These are phyloP conservation scores for Mesotaenium endlicherianum DNA, from an alignment of 139 green algal species.

Conservation along the genomic window DNA sequence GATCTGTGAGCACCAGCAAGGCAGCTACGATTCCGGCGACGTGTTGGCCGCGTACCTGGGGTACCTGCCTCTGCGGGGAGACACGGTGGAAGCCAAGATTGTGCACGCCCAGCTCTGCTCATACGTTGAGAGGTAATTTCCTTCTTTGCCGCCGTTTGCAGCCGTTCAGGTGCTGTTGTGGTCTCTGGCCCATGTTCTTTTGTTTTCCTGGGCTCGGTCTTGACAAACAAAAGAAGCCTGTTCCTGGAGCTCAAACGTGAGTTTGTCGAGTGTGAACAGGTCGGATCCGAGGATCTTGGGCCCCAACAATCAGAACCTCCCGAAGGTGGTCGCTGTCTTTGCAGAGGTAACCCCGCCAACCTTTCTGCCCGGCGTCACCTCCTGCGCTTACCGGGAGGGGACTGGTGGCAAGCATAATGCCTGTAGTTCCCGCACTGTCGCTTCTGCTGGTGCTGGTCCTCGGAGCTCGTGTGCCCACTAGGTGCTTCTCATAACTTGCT, in stretches of 20 bases:
- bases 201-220: not conserved
- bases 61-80: slow-evolving; percentile 41
- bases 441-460: too few relatives aligned
- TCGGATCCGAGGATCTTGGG: slow-evolving; percentile 37
- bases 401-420: too few relatives aligned
- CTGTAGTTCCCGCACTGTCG: too few relatives aligned
- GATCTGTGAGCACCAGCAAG: slow-evolving; percentile 52
- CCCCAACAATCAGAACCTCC: slow-evolving; percentile 38
- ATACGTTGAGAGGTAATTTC: slow-evolving; percentile 31
- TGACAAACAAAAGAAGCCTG: too few relatives aligned
- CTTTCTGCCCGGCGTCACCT: too few relatives aligned
- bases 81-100: slow-evolving; percentile 45
- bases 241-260: not conserved
- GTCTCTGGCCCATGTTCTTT: not conserved
- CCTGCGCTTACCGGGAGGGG: too few relatives aligned
- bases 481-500: not conserved
- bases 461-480: too few relatives aligned
- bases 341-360: slow-evolving; percentile 47
- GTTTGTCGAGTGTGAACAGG: not conserved
- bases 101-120: slow-evolving; percentile 78
- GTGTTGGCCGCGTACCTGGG: slow-evolving; percentile 41
- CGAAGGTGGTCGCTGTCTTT: slow-evolving; percentile 37
- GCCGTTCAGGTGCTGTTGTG: not conserved
- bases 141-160: not conserved
- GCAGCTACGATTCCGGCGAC: slow-evolving; percentile 25